phyloP scores from a whole-genome alignment of 2,329 filamentous ascomycete species.

The Thelonectria olida region DNA sequence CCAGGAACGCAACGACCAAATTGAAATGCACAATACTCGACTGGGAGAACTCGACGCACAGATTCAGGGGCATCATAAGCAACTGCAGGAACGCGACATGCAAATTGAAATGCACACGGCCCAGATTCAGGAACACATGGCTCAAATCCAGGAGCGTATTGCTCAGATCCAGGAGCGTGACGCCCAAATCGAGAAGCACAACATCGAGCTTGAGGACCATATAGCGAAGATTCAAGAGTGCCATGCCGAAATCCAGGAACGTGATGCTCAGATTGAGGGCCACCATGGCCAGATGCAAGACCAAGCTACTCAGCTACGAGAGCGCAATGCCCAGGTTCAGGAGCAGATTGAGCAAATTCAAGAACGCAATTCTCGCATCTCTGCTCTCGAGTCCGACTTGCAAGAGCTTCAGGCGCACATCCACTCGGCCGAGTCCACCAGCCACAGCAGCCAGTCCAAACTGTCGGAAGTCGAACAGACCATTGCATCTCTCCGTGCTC shows the following conservation, averaged over 20 bases:
- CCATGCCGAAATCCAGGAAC: constrained; percentile 47
- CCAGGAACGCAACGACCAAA: constrained; percentile 31
- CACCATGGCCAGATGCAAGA: constrained; percentile 28
- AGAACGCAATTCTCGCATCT: constrained; percentile 55
- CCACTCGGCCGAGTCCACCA: constrained; percentile 48
- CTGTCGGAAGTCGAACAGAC: constrained; percentile 43
- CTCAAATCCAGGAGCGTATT: background rate
- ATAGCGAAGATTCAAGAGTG: constrained; percentile 29
- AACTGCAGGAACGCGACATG: constrained; percentile 31
- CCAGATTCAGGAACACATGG: constrained; percentile 38
- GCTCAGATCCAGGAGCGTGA: constrained; percentile 35
- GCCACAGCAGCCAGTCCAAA: constrained; percentile 47
- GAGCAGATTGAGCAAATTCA: constrained; percentile 32
- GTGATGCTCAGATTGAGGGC: constrained; percentile 32
- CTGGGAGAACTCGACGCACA: constrained; percentile 34
- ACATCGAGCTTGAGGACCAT: constrained; percentile 32
- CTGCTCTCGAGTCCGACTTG: constrained; percentile 50
- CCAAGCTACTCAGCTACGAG: constrained; percentile 28
- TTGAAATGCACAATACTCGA: constrained; percentile 17
- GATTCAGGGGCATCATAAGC: constrained; percentile 31
- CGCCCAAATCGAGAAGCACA: background rate
- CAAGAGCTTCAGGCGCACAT: constrained; percentile 38
- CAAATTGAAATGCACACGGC: constrained; percentile 46
- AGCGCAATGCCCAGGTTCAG: constrained; percentile 47
- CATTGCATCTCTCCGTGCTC: constrained; percentile 39